Conservation (phyloP, 208 protist genomes). For the Leishmania lainsoni region DNA sequence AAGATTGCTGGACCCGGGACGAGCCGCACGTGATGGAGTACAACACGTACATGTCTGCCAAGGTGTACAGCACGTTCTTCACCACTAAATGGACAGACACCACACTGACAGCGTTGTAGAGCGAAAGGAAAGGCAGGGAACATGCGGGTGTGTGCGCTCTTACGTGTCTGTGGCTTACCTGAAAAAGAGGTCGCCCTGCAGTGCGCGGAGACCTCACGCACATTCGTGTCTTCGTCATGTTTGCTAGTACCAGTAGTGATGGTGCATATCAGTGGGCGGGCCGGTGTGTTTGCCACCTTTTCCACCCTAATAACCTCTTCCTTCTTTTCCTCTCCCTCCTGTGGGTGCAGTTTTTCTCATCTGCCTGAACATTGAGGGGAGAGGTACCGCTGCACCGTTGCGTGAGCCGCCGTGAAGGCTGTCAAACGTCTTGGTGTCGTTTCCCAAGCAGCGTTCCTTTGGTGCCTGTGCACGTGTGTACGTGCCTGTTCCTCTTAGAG, state of each 20-base stretch:
- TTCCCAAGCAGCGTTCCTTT: not conserved
- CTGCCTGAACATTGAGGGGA: not conserved
- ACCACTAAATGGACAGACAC: constrained; percentile 30
- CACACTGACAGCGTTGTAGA: not conserved
- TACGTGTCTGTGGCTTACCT: not conserved
- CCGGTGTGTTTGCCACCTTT: not conserved
- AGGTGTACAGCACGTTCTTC: constrained; percentile 78
- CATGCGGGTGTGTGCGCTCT: too few species aligned
- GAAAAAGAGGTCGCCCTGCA: not conserved
- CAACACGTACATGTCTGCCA: constrained; percentile 66
- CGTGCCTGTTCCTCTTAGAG: not conserved
- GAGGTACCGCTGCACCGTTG: not conserved
- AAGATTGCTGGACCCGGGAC: constrained; percentile 78
- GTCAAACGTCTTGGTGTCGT: not conserved
- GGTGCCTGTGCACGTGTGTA: not conserved
- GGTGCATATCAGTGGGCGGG: not conserved
- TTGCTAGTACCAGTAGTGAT: not conserved
- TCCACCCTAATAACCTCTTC: not conserved
- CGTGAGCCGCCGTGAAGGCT: not conserved
- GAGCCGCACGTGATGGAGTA: constrained; percentile 87
- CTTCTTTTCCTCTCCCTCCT: not conserved
- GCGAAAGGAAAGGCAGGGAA: not conserved
- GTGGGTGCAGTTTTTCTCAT: not conserved
- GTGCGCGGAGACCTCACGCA: not conserved
- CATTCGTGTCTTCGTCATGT: not conserved